Conservation (phyloP, 768 basidiomycete genomes). For the Imleria badia region DNA sequence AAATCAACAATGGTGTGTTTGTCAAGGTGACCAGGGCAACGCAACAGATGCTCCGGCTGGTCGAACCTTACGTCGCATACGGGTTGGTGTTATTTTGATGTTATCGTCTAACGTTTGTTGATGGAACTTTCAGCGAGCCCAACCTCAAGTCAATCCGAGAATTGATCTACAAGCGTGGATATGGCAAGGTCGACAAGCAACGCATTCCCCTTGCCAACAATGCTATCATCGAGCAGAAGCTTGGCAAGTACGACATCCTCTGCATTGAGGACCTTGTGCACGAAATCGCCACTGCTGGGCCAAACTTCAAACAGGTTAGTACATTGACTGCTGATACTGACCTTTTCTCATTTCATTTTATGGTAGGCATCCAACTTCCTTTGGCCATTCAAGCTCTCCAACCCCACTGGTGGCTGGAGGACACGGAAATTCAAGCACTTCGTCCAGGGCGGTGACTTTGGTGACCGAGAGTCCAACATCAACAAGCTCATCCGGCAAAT, state of each 20-base stretch:
- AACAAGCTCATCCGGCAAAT: constrained; percentile 96
- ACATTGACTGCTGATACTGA: neutral
- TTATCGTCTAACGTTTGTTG: neutral
- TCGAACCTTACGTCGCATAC: constrained; percentile 97
- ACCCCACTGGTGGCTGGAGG: constrained; percentile 98
- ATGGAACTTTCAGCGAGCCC: constrained; percentile 62
- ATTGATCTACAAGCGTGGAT: constrained; percentile 98
- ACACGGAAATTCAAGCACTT: constrained; percentile 97
- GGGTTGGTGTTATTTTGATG: constrained; percentile 53
- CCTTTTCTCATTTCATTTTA: neutral
- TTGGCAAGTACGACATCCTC: constrained; percentile 94
- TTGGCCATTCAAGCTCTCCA: constrained; percentile 99
- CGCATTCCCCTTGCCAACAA: constrained; percentile 96
- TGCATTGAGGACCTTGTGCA: constrained; percentile 97
- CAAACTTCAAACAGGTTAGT: constrained; percentile 97
- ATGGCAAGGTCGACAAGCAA: constrained; percentile 97
- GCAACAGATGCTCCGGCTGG: constrained; percentile 95
- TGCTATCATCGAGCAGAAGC: constrained; percentile 83
- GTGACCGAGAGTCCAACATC: constrained; percentile 95
- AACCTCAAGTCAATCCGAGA: constrained; percentile 97
- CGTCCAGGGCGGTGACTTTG: constrained; percentile 95
- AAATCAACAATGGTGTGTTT: constrained; percentile 99
- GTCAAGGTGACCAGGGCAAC: constrained; percentile 96
- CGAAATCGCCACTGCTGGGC: constrained; percentile 92
- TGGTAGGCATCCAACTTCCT: constrained; percentile 87